A percentile compares a stretch with the other conserved stretches of the same genome.
phyloP scores from a whole-genome alignment of 306 rosid species.

The Nissolia schottii region DNA sequence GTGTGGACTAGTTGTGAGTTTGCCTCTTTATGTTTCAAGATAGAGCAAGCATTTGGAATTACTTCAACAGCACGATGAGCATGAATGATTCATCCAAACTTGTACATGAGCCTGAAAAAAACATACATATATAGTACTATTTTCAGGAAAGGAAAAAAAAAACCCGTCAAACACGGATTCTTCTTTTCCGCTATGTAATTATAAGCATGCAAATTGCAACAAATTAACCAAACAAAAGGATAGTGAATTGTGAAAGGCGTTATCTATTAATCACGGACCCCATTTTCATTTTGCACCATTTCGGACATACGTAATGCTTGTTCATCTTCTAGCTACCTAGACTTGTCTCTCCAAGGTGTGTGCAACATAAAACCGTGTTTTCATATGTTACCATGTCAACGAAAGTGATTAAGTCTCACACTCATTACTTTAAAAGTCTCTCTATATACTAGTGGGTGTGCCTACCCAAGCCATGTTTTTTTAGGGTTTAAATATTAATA shows the following conservation, averaged over 20 bases:
- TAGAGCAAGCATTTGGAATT: constrained; percentile 34
- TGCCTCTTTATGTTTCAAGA: constrained; percentile 19
- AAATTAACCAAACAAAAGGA: neutral
- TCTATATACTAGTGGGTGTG: no score
- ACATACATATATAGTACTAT: neutral
- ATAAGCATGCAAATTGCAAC: constrained; percentile 23
- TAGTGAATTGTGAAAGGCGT: constrained; percentile 28
- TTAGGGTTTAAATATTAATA: no score
- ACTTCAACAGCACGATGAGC: constrained; percentile 36
- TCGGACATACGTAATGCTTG: constrained; percentile 19
- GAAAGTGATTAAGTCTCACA: no score
- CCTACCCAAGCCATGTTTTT: no score
- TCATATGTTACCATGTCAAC: no score
- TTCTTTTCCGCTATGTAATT: neutral
- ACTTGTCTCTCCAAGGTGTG: constrained; percentile 12
- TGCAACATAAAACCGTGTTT: neutral
- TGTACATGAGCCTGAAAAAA: constrained; percentile 12
- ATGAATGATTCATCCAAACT: constrained; percentile 30
- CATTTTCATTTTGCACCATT: constrained; percentile 24
- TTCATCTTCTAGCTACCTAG: neutral
- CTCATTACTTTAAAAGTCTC: no score
- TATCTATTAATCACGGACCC: neutral
- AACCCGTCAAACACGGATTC: constrained; percentile 15
- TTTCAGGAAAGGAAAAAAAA: constrained; percentile 17
- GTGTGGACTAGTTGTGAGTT: constrained; percentile 9